A percentile compares a stretch with the other conserved stretches of the same genome.
Evolutionary conservation across 495 filamentous ascomycete genomes (phyloP).

Genomic region (Neurospora sp.): DNA sequence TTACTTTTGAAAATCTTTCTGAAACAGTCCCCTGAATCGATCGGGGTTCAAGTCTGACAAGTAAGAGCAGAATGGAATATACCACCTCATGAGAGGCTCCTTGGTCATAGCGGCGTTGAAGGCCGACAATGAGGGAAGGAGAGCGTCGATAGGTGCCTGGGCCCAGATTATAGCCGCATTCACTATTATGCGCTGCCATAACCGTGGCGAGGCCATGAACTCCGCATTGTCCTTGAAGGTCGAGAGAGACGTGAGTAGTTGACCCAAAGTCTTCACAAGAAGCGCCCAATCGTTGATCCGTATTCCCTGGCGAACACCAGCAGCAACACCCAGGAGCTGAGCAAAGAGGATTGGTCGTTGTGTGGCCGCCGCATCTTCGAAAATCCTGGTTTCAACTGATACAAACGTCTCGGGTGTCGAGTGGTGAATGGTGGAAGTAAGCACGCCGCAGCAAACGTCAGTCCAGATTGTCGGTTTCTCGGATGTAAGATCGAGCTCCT

Average conservation of each 20-base stretch:
- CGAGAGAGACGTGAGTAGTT: conserved; percentile 40
- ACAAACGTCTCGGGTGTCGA: conserved; percentile 59
- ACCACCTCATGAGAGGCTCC: conserved; percentile 53
- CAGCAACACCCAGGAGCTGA: conserved; percentile 54
- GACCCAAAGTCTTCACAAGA: conserved; percentile 48
- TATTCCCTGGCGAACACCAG: conserved; percentile 66
- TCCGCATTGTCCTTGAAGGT: conserved; percentile 24
- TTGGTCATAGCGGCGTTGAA: conserved; percentile 55
- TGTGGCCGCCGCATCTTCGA: conserved; percentile 31
- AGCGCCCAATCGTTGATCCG: conserved; percentile 64
- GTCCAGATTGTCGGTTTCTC: conserved; percentile 32
- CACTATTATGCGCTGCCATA: conserved; percentile 47
- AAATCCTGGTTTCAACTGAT: conserved; percentile 47
- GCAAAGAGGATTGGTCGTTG: conserved; percentile 42
- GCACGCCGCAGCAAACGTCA: conserved; percentile 61
- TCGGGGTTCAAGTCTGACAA: conserved; percentile 63
- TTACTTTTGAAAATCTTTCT: conserved; percentile 73
- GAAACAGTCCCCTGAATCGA: conserved; percentile 64
- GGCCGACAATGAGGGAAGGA: conserved; percentile 56
- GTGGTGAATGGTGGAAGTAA: conserved; percentile 75
- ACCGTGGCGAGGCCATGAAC: conserved; percentile 30
- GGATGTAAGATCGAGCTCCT: conserved; percentile 34
- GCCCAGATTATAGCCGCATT: conserved; percentile 61
- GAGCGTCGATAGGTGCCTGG: conserved; percentile 67
- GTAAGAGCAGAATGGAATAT: conserved; percentile 75